These are phyloP conservation scores for Leishmania tropica DNA, from an alignment of 208 protist genomes.

Conservation along the genomic window DNA sequence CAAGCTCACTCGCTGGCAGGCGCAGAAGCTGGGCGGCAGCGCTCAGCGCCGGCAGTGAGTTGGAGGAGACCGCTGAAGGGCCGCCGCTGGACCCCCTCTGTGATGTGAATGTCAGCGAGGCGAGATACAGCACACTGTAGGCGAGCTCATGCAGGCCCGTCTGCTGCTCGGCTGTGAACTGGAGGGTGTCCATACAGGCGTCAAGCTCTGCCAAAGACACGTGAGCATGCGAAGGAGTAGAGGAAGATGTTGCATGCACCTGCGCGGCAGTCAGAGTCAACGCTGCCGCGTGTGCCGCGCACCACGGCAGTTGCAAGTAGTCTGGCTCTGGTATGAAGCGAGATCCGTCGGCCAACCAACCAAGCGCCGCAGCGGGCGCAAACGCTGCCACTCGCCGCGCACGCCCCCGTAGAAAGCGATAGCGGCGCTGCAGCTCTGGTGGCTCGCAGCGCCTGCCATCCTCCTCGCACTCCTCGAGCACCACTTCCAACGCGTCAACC, in stretches of 20 bases:
- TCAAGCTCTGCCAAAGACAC: slow-evolving; percentile 1
- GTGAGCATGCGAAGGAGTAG: not conserved
- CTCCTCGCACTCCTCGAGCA: not conserved
- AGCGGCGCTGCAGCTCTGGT: not conserved
- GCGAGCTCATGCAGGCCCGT: slow-evolving; percentile 9
- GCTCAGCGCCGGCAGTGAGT: slow-evolving; percentile 3
- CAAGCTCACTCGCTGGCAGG: slow-evolving; percentile 9
- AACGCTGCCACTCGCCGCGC: slow-evolving; percentile 5
- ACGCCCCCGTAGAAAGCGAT: not conserved
- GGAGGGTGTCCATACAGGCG: not conserved
- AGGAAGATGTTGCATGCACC: not conserved
- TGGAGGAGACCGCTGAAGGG: slow-evolving; percentile 3
- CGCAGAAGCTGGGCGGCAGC: slow-evolving; percentile 13
- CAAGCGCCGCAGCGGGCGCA: not conserved
- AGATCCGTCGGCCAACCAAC: not conserved
- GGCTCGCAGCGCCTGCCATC: not conserved
- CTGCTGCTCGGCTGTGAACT: slow-evolving; percentile 6
- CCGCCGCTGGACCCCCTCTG: not conserved
- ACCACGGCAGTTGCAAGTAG: slow-evolving; percentile 3
- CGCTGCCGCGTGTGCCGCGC: slow-evolving; percentile 1
- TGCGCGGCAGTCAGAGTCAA: not conserved
- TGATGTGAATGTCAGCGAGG: slow-evolving; percentile 9
- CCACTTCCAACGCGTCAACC: slow-evolving; percentile 2
- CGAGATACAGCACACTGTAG: slow-evolving; percentile 2
- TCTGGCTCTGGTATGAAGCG: slow-evolving; percentile 1